Base-by-base conservation (phyloP, 108 stramenopile species). In the Cylindrotheca fusiformis region DNA sequence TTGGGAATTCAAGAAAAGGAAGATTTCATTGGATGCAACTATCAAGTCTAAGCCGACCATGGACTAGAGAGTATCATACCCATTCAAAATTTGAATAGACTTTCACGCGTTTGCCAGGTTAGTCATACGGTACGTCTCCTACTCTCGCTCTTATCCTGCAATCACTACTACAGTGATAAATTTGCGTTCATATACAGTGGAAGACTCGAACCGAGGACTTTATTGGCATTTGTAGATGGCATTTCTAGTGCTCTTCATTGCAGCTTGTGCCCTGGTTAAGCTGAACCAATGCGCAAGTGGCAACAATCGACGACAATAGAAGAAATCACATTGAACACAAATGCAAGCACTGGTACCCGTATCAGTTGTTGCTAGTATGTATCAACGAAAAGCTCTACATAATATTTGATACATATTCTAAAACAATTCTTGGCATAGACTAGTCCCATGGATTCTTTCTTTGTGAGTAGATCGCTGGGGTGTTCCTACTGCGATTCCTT, bases 1-100 rank as follows among this genome's bases (percentile, higher is more conserved):
- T 45, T 88, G 47, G 87, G 87, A 2, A 85, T 88, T 58, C 84
- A 85, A 57, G 87, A 88, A 52, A 85, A 88, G 75, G 87, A 88
- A 58, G 84, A 80, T 29, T 85, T 85, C 63, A 58, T 83, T 47
- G 77, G 77, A 20, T 88, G 87, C 65, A 47, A 65, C 36, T 88
- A 88, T 36, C 14, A 31, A 22, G 87, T 88, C 14, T 6, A 10
- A 14, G 36, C 6, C 28, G 55, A 73, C 2, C 22, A 61, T 25
- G n/a, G n/a, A n/a, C 45, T 72, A 2, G 82, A 85, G 68, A n/a
- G n/a, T n/a, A n/a, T 62, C 12, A 47, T 79, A 29, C 83, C 87
- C 28, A 56, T 69, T 12, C 14, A 44, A 4, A 73, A 88, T 33
- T 65, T 71, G 52, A 48, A 46, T 6, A 60, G 76, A 46, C 83